Evolutionary conservation across 2,329 filamentous ascomycete species (phyloP), one percentile per base, ranked within the genome.

Genomic region (Epichloe coenophiala): DNA sequence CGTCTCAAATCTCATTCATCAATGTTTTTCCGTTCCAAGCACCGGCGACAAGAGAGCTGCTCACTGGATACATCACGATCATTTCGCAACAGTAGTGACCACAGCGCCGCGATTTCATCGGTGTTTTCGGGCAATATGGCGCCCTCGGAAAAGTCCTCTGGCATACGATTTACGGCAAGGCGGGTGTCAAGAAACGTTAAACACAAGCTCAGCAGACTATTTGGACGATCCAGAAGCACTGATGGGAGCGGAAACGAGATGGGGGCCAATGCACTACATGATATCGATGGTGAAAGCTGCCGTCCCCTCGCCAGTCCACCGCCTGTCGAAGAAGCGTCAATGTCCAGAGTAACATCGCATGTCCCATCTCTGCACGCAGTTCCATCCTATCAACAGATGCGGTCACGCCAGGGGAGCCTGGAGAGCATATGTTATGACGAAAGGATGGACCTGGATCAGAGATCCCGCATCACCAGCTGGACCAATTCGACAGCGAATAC

Each of bases 401-500:
- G 65, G 47, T 80, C 78, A 7, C 72, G 73, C 37, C 68, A 74
- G 56, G 78, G 76, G 1, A 81, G 79, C 54, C 57, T 80, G 5
- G 75, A 75, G 53, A 80, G 73, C 53, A 55, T 75, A 2, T 57
- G 56, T 21, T 72, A 66, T 49, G 68, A 70, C 5, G 63, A 63
- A 37, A 64, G 62, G 40, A 65, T 65, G 47, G 59, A 58, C 1
- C 68, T 64, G 13, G 74, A 77, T 39, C 74, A 79, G 19, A 77
- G 70, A 55, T 84, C 81, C n/a, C 69, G 83, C 21, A 78, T 86
- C 47, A 86, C 83, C 2, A 88, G 84, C 62, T 88, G 84, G 84
- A 77, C 76, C 4, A 78, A 80, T 54, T 85, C 83, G 0, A 78
- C 76, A 1, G 71, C 73, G 2, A 74, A 74, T 51, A 80, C 76